Conservation (phyloP, 768 basidiomycete species). For the Asterophora lycoperdoides region DNA sequence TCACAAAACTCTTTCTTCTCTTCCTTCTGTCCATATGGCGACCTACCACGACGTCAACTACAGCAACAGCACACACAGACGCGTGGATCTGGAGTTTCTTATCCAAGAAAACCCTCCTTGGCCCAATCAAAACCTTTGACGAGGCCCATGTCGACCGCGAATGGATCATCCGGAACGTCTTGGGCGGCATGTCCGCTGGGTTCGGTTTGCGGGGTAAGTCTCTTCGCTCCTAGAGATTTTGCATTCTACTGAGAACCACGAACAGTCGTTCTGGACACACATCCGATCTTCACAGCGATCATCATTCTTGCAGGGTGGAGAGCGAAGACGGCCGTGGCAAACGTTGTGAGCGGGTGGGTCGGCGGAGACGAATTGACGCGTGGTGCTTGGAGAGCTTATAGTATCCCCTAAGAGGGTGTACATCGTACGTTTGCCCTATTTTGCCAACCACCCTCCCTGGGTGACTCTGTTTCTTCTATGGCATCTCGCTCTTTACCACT, state of each 20-base stretch:
- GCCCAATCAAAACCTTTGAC: slow-evolving; percentile 55
- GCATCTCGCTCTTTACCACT: too few species aligned
- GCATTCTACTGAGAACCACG: neutral
- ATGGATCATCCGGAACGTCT: slow-evolving; percentile 78
- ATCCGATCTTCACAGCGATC: slow-evolving; percentile 69
- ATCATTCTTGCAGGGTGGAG: slow-evolving; percentile 74
- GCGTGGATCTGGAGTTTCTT: slow-evolving; percentile 25
- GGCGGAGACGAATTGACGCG: slow-evolving; percentile 51
- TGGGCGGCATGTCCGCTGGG: slow-evolving; percentile 84
- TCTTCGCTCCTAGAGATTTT: neutral
- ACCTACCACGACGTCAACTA: slow-evolving; percentile 33
- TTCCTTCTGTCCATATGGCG: slow-evolving; percentile 79
- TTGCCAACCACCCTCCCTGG: too few species aligned
- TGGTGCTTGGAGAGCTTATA: slow-evolving; percentile 79
- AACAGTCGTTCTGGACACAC: slow-evolving; percentile 67
- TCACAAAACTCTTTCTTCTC: slow-evolving; percentile 82
- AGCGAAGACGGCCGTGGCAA: slow-evolving; percentile 60
- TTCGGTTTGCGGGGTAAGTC: slow-evolving; percentile 74
- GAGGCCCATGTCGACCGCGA: slow-evolving; percentile 75
- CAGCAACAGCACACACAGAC: slow-evolving; percentile 21
- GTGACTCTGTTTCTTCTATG: too few species aligned
- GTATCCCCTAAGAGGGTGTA: slow-evolving; percentile 69
- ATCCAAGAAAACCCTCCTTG: slow-evolving; percentile 30
- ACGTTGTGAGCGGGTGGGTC: slow-evolving; percentile 63
- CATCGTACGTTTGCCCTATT: too few species aligned